Percentiles rank a stretch among this genome's conserved stretches.
phyloP scores from a whole-genome alignment of 2,329 filamentous ascomycete species.

The Arthrobotrys sinensis region DNA sequence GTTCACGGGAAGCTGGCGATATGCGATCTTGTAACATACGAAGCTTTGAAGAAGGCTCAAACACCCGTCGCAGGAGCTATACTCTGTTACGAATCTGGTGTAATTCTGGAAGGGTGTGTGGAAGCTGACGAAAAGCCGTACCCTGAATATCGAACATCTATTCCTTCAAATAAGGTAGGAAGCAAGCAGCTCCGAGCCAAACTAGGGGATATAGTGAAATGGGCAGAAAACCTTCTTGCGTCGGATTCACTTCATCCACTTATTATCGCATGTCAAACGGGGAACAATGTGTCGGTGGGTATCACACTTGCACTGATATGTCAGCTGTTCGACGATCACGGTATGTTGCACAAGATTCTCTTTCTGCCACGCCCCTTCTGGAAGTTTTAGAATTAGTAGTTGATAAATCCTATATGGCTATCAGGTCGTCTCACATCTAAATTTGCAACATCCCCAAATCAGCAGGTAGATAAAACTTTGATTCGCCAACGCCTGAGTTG shows the following conservation, averaged over 20 bases:
- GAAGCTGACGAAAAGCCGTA: slow-evolving; percentile 70
- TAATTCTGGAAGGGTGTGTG: slow-evolving; percentile 64
- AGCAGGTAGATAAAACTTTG: slow-evolving; percentile 78
- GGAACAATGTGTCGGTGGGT: slow-evolving; percentile 85
- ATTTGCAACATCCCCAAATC: slow-evolving; percentile 15
- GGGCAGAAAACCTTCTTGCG: slow-evolving; percentile 69
- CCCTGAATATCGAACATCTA: slow-evolving; percentile 64
- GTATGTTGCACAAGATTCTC: slow-evolving; percentile 67
- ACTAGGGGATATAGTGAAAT: slow-evolving; percentile 75
- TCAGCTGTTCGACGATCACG: slow-evolving; percentile 78
- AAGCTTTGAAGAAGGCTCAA: slow-evolving; percentile 38
- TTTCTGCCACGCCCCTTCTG: slow-evolving; percentile 1
- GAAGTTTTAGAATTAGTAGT: not conserved
- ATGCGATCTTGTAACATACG: slow-evolving; percentile 50
- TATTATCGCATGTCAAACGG: slow-evolving; percentile 80
- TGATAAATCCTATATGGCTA: slow-evolving; percentile 42
- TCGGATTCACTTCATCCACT: slow-evolving; percentile 64
- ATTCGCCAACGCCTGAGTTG: slow-evolving; percentile 85
- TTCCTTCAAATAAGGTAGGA: slow-evolving; percentile 81
- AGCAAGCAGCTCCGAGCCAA: slow-evolving; percentile 85
- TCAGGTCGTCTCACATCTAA: slow-evolving; percentile 30
- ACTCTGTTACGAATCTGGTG: slow-evolving; percentile 52
- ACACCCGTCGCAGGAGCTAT: slow-evolving; percentile 49
- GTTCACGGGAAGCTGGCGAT: slow-evolving; percentile 39
- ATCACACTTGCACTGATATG: slow-evolving; percentile 83